phyloP scores from a whole-genome alignment of 1,284 basidiomycete genomes.

The Cystobasidium pallidum region DNA sequence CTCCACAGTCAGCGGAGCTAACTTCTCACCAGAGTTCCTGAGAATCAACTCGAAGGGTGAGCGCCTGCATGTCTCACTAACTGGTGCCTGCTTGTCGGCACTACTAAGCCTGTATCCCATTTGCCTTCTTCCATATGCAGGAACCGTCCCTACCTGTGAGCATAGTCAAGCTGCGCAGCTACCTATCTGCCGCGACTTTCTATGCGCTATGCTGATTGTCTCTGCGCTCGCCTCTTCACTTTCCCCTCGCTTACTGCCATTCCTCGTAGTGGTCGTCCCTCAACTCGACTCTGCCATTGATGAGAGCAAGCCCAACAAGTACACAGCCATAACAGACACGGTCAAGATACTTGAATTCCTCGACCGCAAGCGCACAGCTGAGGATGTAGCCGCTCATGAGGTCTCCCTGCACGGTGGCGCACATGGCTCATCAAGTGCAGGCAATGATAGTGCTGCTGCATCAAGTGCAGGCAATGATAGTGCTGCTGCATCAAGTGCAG shows the following conservation, averaged over 20 bases:
- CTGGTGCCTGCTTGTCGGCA: background rate
- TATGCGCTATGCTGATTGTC: too few relatives aligned
- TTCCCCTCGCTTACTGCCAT: background rate
- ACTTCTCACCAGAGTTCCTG: conserved; percentile 44
- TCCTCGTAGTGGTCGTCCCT: conserved; percentile 47
- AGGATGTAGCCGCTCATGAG: background rate
- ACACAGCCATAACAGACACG: conserved; percentile 46
- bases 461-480: background rate
- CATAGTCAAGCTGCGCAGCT: too few relatives aligned
- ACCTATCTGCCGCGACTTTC: too few relatives aligned
- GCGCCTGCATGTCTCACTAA: background rate
- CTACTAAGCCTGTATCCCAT: too few relatives aligned
- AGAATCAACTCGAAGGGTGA: conserved; percentile 39
- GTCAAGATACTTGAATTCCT: conserved; percentile 48
- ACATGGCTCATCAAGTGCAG: background rate
- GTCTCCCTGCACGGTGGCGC: background rate
- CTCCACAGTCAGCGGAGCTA: conserved; percentile 41
- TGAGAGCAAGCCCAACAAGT: conserved; percentile 49
- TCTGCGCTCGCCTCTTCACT: too few relatives aligned
- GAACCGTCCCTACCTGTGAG: conserved; percentile 41
- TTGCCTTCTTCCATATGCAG: background rate
- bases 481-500: background rate
- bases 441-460: background rate
- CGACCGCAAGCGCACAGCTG: conserved; percentile 42
- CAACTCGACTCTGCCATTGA: conserved; percentile 50